phyloP scores from a whole-genome alignment of 257 asterid genomes.

The Scutellaria minor region DNA sequence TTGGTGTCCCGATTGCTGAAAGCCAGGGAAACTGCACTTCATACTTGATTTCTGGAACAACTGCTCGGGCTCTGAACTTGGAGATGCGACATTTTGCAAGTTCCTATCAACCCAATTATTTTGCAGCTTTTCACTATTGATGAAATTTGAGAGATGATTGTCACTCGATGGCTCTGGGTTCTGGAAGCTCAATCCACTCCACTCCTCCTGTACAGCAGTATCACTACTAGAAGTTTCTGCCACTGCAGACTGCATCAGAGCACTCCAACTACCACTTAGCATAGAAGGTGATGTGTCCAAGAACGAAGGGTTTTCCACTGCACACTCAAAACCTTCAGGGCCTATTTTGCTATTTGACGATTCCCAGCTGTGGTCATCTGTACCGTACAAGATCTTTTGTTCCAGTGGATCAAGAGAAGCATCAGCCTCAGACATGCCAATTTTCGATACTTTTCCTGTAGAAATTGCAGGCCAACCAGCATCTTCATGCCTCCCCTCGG shows the following conservation, averaged over 20 bases:
- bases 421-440: conserved; percentile 36
- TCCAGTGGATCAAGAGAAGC: conserved; percentile 71
- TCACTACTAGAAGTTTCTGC: conserved; percentile 80
- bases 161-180: conserved; percentile 64
- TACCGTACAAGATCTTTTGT: conserved; percentile 63
- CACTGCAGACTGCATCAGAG: conserved; percentile 91
- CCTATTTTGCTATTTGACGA: conserved; percentile 41
- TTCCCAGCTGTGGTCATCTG: conserved; percentile 57
- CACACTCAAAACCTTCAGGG: conserved; percentile 39
- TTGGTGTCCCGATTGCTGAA: conserved; percentile 48
- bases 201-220: conserved; percentile 76
- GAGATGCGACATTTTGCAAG: conserved; percentile 53
- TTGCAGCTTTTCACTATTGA: conserved; percentile 47
- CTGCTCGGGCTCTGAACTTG: conserved; percentile 55
- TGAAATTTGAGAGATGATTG: conserved; percentile 48
- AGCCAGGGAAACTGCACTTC: conserved; percentile 45
- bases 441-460: conserved; percentile 32
- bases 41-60: conserved; percentile 39
- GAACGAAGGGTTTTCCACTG: conserved; percentile 43
- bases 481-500: conserved; percentile 49
- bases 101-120: conserved; percentile 63
- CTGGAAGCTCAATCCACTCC: conserved; percentile 85
- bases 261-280: conserved; percentile 91
- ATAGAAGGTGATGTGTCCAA: conserved; percentile 39
- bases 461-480: conserved; percentile 39